Base-by-base conservation (phyloP, 2,329 filamentous ascomycete genomes). In the Colletotrichum gigasporum region DNA sequence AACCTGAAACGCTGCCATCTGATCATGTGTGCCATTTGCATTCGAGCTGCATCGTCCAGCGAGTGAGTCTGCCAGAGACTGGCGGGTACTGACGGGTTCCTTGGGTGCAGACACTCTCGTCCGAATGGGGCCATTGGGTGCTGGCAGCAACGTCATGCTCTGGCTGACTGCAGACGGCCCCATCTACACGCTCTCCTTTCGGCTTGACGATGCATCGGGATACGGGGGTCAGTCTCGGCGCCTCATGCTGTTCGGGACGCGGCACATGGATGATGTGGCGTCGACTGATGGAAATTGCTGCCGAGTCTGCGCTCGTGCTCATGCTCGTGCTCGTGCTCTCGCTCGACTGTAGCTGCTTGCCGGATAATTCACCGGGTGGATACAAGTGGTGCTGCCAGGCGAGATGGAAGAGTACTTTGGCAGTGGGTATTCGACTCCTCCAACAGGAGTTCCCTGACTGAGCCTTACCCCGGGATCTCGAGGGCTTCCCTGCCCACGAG, bases 401-500 rank as follows among this genome's bases (percentile, higher is more conserved):
- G 59, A 65, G 52, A 65, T 65, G 58, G 44, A 11, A 58, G 51
- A 63, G 63, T 63, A 65, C 59, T 47, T 58, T 58, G 34, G 11
- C 14, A 10, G 44, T 39, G 62, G 42, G 62, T 61, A 58, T 20
- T 32, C 45, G 30, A 18, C 20, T 59, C n/a, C n/a, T n/a, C 44
- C 34, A 57, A 26, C 53, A 37, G 37, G 32, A 44, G 20, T 41
- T 54, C 41, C 55, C 28, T 48, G 34, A 51, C 28, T 48, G 34
- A 51, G 34, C 48, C 45, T 55, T 65, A 54, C 62, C 62, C 62
- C 62, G 56, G 57, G 50, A 65, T 62, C 50, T 61, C 24, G 44
- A 47, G 41, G 32, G 32, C 37, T 37, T 22, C 22, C 62, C 22
- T 20, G 62, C 57, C 14, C 35, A 41, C 44, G 24, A 48, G 28